Evolutionary conservation across 2,329 filamentous ascomycete genomes (phyloP), one percentile per base, ranked within the genome.

Genomic region (Hymenoscyphus scutula): DNA sequence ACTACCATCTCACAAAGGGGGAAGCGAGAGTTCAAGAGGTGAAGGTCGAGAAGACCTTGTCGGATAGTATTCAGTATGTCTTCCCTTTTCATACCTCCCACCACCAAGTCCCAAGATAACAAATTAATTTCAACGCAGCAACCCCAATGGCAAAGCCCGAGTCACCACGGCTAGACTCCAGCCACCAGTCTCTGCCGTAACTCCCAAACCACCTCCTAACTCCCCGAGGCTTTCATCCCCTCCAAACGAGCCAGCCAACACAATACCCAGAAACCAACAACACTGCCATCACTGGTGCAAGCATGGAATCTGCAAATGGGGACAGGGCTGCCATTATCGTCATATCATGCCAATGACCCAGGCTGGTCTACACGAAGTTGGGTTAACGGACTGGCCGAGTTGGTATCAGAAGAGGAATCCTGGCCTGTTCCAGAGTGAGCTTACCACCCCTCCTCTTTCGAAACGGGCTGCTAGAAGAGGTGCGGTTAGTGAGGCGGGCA

Each of bases 201-300:
- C 56, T 37, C 57, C 57, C 8, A 38, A 57, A 19, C 23, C 55
- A 48, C 32, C 62, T 15, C 55, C 32, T n/a, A 61, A 58, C 45
- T 48, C 38, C 19, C 29, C 56, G 10, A 56, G 23, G 32, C n/a
- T 25, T 19, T 41, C 56, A 48, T 25, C 54, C 5, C 23, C 56
- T 34, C 48, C 61, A 15, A 32, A 29, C 27, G n/a, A 25, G 15
- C 15, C 32, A 1, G 5, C 27, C 15, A 29, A 17, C 56, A 41
- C 17, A 45, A 64, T 58, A 37, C 19, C 34, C 5, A 37, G 34
- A 37, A 17, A 25, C 17, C 29, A 37, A 37, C 65, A 67, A 41
- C 51, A 66, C 55, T 82, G 82, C 70, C 76, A 77, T 13, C 74
- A 80, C 70, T 84, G 80, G 80, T 82, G 80, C 70, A 75, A 76